These are phyloP conservation scores for Davidsoniella neocaledoniae DNA, from an alignment of 2,329 filamentous ascomycete species.

Conservation along the genomic window DNA sequence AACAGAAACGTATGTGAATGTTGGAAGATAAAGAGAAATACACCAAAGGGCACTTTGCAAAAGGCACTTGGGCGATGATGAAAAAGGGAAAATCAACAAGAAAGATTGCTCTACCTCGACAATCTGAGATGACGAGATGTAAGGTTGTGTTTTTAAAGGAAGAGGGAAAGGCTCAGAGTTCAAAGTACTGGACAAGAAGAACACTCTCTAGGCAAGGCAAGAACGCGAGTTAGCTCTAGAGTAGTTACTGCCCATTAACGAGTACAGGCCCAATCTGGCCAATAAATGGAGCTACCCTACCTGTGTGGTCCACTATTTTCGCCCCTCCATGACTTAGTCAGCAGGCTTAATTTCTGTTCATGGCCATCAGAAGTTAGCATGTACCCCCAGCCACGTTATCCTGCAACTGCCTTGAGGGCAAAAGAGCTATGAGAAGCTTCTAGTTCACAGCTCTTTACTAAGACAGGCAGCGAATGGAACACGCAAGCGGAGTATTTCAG, in stretches of 20 bases:
- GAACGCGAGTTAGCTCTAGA: not conserved
- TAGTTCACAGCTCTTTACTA: not conserved
- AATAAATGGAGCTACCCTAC: not conserved
- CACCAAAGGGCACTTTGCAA: not conserved
- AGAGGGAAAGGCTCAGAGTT: not conserved
- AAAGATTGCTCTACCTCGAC: not conserved
- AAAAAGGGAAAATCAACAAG: slow-evolving; percentile 2
- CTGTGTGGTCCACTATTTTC: slow-evolving; percentile 6
- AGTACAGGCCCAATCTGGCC: not conserved
- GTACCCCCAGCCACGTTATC: slow-evolving; percentile 9
- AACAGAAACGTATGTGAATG: slow-evolving; percentile 10
- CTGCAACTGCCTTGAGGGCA: not conserved
- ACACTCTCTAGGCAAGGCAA: not conserved
- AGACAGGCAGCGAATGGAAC: slow-evolving; percentile 8
- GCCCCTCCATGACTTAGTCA: slow-evolving; percentile 11
- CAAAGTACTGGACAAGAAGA: not conserved
- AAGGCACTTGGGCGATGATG: not conserved
- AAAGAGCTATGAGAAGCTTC: slow-evolving; percentile 11
- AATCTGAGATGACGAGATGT: slow-evolving; percentile 2
- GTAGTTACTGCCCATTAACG: too few species aligned
- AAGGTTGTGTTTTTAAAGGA: not conserved
- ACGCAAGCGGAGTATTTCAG: slow-evolving; percentile 6
- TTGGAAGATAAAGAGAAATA: slow-evolving; percentile 1
- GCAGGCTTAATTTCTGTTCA: not conserved
- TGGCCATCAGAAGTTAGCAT: not conserved